Conservation (phyloP, 768 basidiomycete genomes). For the Amanita rimosa region DNA sequence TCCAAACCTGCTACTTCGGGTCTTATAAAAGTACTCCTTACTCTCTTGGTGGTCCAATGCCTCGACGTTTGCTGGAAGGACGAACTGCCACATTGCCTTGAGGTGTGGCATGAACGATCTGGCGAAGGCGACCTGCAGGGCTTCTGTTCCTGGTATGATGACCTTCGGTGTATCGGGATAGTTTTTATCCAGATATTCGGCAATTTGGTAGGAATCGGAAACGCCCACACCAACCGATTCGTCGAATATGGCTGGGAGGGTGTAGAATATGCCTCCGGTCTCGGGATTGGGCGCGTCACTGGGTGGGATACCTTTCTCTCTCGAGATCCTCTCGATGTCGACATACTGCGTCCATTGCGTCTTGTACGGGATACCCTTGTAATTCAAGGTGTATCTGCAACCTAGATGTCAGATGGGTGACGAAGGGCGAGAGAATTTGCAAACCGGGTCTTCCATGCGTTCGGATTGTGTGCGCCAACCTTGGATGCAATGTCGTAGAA, state of each 20-base stretch:
- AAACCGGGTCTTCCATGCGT: slow-evolving; percentile 34
- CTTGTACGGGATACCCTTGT: slow-evolving; percentile 17
- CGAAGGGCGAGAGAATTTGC: neutral
- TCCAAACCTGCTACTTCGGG: slow-evolving; percentile 21
- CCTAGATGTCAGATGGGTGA: neutral
- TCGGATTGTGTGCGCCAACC: slow-evolving; percentile 27
- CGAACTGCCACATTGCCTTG: neutral
- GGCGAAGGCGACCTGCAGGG: slow-evolving; percentile 20
- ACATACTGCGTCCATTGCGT: slow-evolving; percentile 32
- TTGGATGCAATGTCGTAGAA: slow-evolving; percentile 35
- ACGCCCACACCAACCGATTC: slow-evolving; percentile 20
- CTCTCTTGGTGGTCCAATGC: slow-evolving; percentile 13
- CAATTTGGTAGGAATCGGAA: slow-evolving; percentile 28
- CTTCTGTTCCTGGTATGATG: slow-evolving; percentile 20
- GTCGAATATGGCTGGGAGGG: slow-evolving; percentile 33
- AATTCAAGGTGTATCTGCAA: slow-evolving; percentile 11
- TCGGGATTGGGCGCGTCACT: slow-evolving; percentile 12
- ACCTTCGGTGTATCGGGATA: slow-evolving; percentile 26
- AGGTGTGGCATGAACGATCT: slow-evolving; percentile 8
- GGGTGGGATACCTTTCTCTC: slow-evolving; percentile 19
- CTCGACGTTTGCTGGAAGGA: neutral
- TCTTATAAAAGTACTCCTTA: slow-evolving; percentile 22
- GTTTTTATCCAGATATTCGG: slow-evolving; percentile 29
- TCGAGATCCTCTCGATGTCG: slow-evolving; percentile 21
- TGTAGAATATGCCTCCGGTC: slow-evolving; percentile 19